Evolutionary conservation across 2,329 filamentous ascomycete genomes (phyloP).

Genomic region (Diaporthe sp.): DNA sequence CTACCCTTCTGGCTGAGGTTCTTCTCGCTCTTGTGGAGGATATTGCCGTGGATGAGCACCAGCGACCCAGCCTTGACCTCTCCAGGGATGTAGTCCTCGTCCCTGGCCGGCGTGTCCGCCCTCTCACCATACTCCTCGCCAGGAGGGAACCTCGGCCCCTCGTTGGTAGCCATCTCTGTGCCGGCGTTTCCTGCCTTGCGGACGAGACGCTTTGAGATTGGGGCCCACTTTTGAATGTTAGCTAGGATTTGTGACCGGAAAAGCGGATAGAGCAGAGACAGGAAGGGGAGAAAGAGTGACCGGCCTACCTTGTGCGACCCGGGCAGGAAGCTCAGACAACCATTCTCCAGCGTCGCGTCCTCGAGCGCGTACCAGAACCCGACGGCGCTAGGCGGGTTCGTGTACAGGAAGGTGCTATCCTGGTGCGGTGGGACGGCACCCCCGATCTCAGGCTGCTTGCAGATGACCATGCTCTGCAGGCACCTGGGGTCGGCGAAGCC

Average conservation of each 20-base stretch:
- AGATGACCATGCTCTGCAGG: slow-evolving; percentile 97
- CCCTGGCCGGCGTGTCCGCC: slow-evolving; percentile 53
- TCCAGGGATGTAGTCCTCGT: slow-evolving; percentile 79
- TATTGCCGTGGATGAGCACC: slow-evolving; percentile 95
- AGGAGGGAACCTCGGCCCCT: slow-evolving; percentile 73
- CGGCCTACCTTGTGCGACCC: slow-evolving; percentile 76
- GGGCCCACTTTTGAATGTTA: slow-evolving; percentile 63
- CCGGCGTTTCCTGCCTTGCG: slow-evolving; percentile 67
- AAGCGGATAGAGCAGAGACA: background rate
- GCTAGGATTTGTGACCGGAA: background rate
- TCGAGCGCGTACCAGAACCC: slow-evolving; percentile 99
- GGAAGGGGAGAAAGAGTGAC: too few species aligned
- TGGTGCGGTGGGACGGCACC: slow-evolving; percentile 92
- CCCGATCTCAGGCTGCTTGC: slow-evolving; percentile 97
- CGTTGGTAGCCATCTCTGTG: slow-evolving; percentile 81
- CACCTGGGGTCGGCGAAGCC: slow-evolving; percentile 82
- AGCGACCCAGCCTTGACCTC: slow-evolving; percentile 93
- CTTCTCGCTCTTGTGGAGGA: slow-evolving; percentile 95
- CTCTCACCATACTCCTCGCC: slow-evolving; percentile 64
- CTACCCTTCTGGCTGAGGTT: slow-evolving; percentile 88
- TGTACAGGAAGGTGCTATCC: slow-evolving; percentile 94
- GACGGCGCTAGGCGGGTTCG: slow-evolving; percentile 87
- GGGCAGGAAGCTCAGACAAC: slow-evolving; percentile 87
- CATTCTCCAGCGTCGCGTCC: slow-evolving; percentile 89
- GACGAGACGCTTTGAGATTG: slow-evolving; percentile 82